phyloP scores from a whole-genome alignment of 1,139 yeast genomes.

The Hansenula sp. region DNA sequence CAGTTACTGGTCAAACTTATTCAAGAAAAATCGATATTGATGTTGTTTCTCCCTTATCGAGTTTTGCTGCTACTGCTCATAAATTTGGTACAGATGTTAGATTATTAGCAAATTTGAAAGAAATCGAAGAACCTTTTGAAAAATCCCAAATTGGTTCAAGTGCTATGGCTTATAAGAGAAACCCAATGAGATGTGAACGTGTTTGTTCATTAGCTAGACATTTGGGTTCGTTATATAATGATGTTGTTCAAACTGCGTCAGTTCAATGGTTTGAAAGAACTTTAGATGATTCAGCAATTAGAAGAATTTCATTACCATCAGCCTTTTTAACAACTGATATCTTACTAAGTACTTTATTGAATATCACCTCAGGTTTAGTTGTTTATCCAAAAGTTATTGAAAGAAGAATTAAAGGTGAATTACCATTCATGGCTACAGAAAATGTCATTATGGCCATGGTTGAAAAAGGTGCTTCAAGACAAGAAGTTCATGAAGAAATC shows the following conservation, averaged over 20 bases:
- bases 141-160: constrained; percentile 96
- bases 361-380: constrained; percentile 91
- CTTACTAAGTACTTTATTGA: constrained; percentile 80
- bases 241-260: constrained; percentile 93
- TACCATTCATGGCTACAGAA: constrained; percentile 99
- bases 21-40: constrained; percentile 97
- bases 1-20: constrained; percentile 98
- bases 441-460: constrained; percentile 99
- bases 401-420: constrained; percentile 90
- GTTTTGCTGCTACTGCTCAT: constrained; percentile 95
- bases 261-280: constrained; percentile 99
- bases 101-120: constrained; percentile 93
- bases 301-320: constrained; percentile 95
- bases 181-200: constrained; percentile 99
- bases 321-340: constrained; percentile 97
- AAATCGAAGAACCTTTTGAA: constrained; percentile 97
- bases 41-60: constrained; percentile 86
- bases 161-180: constrained; percentile 99
- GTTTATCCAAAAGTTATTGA: constrained; percentile 98
- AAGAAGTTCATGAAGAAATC: constrained; percentile 96
- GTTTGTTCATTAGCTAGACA: constrained; percentile 97
- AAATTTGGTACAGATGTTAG: constrained; percentile 97
- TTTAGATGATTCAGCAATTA: constrained; percentile 94
- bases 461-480: constrained; percentile 95
- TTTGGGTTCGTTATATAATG: constrained; percentile 84